Evolutionary conservation across 176 grass and related monocot species (phyloP), one percentile per base, ranked within the genome.

Genomic region (Miscanthus lutarioriparius): DNA sequence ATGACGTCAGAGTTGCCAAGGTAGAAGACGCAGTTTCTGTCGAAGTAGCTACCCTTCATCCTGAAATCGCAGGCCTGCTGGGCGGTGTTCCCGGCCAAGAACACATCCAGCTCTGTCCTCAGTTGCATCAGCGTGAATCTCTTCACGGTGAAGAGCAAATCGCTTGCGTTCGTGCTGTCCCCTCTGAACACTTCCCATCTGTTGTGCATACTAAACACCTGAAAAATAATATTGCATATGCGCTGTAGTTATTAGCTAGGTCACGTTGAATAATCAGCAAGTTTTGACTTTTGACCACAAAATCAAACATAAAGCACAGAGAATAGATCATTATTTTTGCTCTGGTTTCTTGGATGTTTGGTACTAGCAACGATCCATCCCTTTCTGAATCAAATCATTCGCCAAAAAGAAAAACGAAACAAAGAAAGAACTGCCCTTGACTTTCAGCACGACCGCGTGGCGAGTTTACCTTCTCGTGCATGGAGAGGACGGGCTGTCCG

Each of bases 31-130:
- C 82, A 84, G 0, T 87, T 86, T 4, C 85, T 80, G 15, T 91
- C 85, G 11, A 89, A 88, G 75, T 87, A 97, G 87, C 76, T 97
- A 2, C 91, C 94, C 75, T 86, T 97, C 63, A 97, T 83, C 91
- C 84, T 93, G 82, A 94, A 97, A 59, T 97, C 94, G 3, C 79
- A 86, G 19, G 15, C 62, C 5, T 87, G 76, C 23, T 89, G 64
- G 1, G 39, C 28, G 1, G 82, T 88, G 82, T 94, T 94, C 12
- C 74, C 87, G 3, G 91, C 81, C 59, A 94, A 69, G 82, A 91
- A 97, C n/a, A 97, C 85, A 12, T 91, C 84, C 25, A 97, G 30
- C 69, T 74, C 65, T 1, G 94, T 93, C 70, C 89, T 91, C 1
- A 90, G 20, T 17, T 97, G 94, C 32, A 91, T 9, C 27, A 91